Conservation (phyloP, 805 yeast species). For the Middelhovenomyces tepae region DNA sequence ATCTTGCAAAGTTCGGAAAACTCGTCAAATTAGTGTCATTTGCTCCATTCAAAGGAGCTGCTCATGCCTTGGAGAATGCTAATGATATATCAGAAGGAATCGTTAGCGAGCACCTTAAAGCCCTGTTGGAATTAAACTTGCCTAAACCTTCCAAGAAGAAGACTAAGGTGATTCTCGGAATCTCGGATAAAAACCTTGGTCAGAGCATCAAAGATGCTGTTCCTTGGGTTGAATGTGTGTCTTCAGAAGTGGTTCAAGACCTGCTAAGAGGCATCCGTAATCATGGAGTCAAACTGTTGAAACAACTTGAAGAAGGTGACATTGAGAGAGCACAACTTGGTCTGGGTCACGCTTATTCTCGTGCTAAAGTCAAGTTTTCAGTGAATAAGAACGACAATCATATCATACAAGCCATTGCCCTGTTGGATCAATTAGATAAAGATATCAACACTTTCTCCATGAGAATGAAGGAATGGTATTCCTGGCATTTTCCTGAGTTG, state of each 20-base stretch:
- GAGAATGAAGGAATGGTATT: constrained; percentile 98
- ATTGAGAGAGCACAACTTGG: constrained; percentile 97
- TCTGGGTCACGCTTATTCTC: constrained; percentile 97
- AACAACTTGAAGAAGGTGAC: constrained; percentile 90
- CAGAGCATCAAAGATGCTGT: constrained; percentile 90
- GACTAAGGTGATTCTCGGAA: constrained; percentile 51
- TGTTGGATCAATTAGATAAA: constrained; percentile 94
- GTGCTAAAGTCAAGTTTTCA: constrained; percentile 97
- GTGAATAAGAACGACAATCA: constrained; percentile 99
- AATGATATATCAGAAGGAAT: constrained; percentile 96
- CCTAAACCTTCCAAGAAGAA: constrained; percentile 68
- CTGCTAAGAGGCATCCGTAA: constrained; percentile 89
- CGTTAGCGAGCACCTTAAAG: constrained; percentile 84
- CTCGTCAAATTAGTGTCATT: constrained; percentile 88
- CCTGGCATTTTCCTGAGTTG: constrained; percentile 98
- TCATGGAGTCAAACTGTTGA: constrained; percentile 80
- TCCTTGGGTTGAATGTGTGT: constrained; percentile 81
- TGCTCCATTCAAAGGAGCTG: constrained; percentile 99
- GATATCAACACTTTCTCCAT: constrained; percentile 95
- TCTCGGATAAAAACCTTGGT: constrained; percentile 92
- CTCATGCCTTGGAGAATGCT: constrained; percentile 97
- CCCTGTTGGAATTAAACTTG: constrained; percentile 80
- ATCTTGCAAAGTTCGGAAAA: constrained; percentile 81
- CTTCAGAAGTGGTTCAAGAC: constrained; percentile 91
- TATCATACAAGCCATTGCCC: constrained; percentile 96